Base-by-base conservation (phyloP, 805 yeast species). In the Barnettozyma salicaria region DNA sequence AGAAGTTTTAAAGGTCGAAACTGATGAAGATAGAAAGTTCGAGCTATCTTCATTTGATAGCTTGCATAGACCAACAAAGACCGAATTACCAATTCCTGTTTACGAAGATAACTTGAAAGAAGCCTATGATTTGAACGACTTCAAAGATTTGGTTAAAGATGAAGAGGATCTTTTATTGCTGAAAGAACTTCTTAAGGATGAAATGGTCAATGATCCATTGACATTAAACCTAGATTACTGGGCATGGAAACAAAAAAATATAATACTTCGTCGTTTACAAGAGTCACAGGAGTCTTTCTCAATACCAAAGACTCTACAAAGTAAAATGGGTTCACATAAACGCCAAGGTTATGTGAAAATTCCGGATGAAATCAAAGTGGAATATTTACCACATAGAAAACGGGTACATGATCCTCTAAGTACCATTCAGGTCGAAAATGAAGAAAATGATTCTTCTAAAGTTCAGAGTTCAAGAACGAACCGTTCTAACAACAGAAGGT, bases 401-500 rank as follows among this genome's bases (percentile, higher is more conserved):
- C 77, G 72, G 49, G 60, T 73, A 1, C 75, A 80, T 45, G 67
- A 67, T 36, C 90, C 89, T n/a, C 61, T 84, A 43, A 80, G 76
- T 40, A 83, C 90, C 0, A 72, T 84, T n/a, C 79, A 76, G 43
- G 59, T 61, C 27, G 76, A 75, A 43, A 80, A 73, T 33, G 80
- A 72, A 21, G 79, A 74, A 16, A 72, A 67, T 16, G 64, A 60
- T 8, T 50, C 55, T 7, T 42, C 62, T 20, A 68, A 64, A 39
- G 56, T 70, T 8, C 80, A 80, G 43, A 81, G 88, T 42, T 85
- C 95, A 4, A 77, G 96, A 53, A 82, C 80, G 37, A 87, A 83
- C 55, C 74, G 96, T 53, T 95, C 92, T 12, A 79, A 80, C 48
- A 85, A 84, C 52, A 76, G 96, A 62, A 72, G 96, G 45, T 80